These are phyloP conservation scores for Cylindrotheca closterium DNA, from an alignment of 108 stramenopile genomes.

Conservation along the genomic window DNA sequence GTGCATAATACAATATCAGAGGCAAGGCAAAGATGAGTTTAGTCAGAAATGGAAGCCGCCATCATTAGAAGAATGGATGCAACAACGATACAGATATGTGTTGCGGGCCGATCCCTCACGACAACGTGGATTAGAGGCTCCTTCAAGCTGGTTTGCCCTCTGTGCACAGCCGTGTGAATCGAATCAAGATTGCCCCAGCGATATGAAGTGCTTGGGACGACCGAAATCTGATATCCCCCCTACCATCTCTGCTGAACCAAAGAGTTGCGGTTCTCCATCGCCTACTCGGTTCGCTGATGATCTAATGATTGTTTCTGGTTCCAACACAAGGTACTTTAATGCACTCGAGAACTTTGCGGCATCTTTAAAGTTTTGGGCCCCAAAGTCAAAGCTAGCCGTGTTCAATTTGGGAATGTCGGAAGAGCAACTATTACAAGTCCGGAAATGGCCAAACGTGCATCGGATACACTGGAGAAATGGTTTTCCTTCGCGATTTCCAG, in stretches of 20 bases:
- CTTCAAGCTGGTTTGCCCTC: constrained; percentile 8
- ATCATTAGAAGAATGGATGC: constrained; percentile 7
- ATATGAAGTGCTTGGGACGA: constrained; percentile 6
- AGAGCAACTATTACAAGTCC: constrained; percentile 6
- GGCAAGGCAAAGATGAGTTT: neutral
- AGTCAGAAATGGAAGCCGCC: constrained; percentile 2
- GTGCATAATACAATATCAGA: constrained; percentile 7
- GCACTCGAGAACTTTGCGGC: constrained; percentile 36
- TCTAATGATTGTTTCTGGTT: constrained; percentile 33
- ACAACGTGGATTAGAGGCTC: neutral
- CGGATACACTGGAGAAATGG: constrained; percentile 27
- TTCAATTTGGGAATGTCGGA: constrained; percentile 33
- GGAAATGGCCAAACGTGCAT: constrained; percentile 28
- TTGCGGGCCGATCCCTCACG: constrained; percentile 16
- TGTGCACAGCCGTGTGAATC: constrained; percentile 18
- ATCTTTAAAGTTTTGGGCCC: constrained; percentile 33
- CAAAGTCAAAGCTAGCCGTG: constrained; percentile 17
- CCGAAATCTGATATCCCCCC: neutral
- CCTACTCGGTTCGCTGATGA: neutral
- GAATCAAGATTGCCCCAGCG: constrained; percentile 15
- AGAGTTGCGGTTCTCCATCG: constrained; percentile 1
- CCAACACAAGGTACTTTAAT: constrained; percentile 15
- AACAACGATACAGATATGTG: constrained; percentile 10
- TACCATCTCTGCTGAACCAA: neutral
- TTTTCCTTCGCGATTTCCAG: constrained; percentile 20